Base-by-base conservation (phyloP, 2,329 filamentous ascomycete species). In the Didymella sp. region DNA sequence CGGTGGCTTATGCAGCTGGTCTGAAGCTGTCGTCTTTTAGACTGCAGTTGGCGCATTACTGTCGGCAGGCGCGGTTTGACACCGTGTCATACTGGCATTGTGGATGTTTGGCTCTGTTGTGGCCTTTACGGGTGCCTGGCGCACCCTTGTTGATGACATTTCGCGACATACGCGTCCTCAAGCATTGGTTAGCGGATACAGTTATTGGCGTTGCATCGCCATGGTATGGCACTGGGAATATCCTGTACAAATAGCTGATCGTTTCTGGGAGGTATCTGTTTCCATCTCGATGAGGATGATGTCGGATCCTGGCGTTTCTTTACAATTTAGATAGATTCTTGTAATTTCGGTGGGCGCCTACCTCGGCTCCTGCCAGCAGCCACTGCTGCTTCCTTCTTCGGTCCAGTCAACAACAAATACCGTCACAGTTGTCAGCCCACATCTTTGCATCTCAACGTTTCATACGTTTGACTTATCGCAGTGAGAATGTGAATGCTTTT, bases 181-280 rank as follows among this genome's bases (percentile, higher is more conserved):
- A 58, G 51, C 58, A 60, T 64, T 59, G 56, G 48, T 60, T 60
- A 61, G 64, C 44, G 52, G 51, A 61, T 47, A 64, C 64, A 44
- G 43, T 56, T 57, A 58, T 50, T 41, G 64, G 61, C 58, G 64
- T 66, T 61, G 56, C 41, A 49, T 60, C 60, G 47, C 56, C 37
- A 57, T 19, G 53, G 38, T 42, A 61, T 64, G 58, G 65, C 64
- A 63, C 52, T 64, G 61, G 67, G 58, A 64, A 74, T 74, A 74
- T 72, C 71, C 69, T 74, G 71, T 73, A 74, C 68, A 63, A 74
- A 43, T 73, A 73, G 45, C 33, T 55, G 33, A 35, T 58, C 25
- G 43, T 59, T 51, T 38, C 31, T 58, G 47, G 56, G 50, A 35
- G 42, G 42, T 53, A 38, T 51, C 48, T 55, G 51, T 60, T 50